Evolutionary conservation across 2,329 filamentous ascomycete genomes (phyloP).

Genomic region (Penicillium aurantiogriseum): DNA sequence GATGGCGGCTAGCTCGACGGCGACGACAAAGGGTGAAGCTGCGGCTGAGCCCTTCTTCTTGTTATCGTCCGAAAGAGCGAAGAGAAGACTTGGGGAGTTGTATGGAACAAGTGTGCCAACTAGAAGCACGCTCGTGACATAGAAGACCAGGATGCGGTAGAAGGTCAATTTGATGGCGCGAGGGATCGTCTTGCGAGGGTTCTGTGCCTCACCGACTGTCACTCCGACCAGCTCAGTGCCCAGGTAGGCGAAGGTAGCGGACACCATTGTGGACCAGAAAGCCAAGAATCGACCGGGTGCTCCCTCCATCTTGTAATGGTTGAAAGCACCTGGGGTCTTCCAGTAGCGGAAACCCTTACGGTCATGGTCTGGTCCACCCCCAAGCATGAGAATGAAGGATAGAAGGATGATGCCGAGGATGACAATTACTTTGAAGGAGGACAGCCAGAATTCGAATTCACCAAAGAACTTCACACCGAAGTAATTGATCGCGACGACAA

Average conservation of each 20-base stretch:
- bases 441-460: conserved; percentile 62
- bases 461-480: conserved; percentile 69
- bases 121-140: conserved; percentile 69
- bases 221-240: conserved; percentile 76
- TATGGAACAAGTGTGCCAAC: conserved; percentile 76
- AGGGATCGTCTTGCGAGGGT: conserved; percentile 73
- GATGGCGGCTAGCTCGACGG: conserved; percentile 65
- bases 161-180: conserved; percentile 78
- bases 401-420: conserved; percentile 66
- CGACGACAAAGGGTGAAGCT: conserved; percentile 73
- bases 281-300: conserved; percentile 56
- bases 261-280: conserved; percentile 71
- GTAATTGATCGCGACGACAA: conserved; percentile 66
- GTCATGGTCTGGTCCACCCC: conserved; percentile 64
- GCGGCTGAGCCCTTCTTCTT: conserved; percentile 52
- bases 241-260: conserved; percentile 75
- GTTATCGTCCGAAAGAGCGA: conserved; percentile 36
- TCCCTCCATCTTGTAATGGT: conserved; percentile 46
- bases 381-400: conserved; percentile 61
- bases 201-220: conserved; percentile 75
- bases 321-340: conserved; percentile 61
- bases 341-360: conserved; percentile 66
- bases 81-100: conserved; percentile 59
- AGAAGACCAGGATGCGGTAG: conserved; percentile 79
- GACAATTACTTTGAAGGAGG: conserved; percentile 66